A percentile compares a stretch with the other conserved stretches of the same genome.
Conservation (phyloP, 495 filamentous ascomycete genomes). For the Neurospora sp. region DNA sequence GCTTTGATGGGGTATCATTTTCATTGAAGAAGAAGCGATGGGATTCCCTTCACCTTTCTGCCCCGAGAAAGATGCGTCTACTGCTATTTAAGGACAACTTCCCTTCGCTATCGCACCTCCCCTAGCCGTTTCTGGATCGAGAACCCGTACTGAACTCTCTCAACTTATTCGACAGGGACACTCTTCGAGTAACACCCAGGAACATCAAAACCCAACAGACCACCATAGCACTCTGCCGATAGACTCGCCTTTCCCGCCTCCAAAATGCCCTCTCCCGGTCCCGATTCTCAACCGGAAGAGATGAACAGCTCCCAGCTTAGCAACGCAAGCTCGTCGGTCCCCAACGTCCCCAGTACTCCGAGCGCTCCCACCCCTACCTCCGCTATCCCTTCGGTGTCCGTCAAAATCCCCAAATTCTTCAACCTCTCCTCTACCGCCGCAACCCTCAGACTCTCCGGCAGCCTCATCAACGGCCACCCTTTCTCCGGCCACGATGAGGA, state of each 20-base stretch:
- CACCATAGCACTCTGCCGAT: background rate
- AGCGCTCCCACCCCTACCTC: background rate
- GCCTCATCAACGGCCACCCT: background rate
- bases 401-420: background rate
- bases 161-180: background rate
- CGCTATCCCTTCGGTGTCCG: background rate
- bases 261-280: background rate
- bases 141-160: background rate
- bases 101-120: background rate
- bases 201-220: background rate
- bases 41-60: background rate
- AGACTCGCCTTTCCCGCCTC: background rate
- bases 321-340: background rate
- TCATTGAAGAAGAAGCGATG: background rate
- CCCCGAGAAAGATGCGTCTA: background rate
- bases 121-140: constrained; percentile 4
- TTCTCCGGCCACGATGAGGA: rapidly evolving
- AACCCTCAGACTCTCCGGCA: background rate
- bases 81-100: background rate
- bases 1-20: background rate
- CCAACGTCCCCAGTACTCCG: background rate
- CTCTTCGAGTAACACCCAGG: rapidly evolving
- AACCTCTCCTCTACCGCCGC: background rate
- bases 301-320: background rate
- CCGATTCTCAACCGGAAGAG: background rate